A percentile compares a stretch with the other conserved stretches of the same genome.
Conservation (phyloP, 495 filamentous ascomycete genomes). For the Chlorociboria aeruginascens region DNA sequence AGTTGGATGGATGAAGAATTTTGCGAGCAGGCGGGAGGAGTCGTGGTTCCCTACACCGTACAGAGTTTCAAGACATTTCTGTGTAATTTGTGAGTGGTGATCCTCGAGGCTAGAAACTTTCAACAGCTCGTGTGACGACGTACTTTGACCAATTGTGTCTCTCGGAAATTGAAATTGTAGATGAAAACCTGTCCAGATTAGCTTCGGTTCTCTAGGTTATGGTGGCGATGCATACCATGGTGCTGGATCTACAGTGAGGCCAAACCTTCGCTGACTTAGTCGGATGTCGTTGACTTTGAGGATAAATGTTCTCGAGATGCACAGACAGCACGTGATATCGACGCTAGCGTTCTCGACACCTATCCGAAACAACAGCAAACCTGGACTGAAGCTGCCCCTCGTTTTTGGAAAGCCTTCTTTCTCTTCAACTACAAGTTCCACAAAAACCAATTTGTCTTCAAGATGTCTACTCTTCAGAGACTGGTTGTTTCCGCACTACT, state of each 20-base stretch:
- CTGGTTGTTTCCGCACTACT: slow-evolving; percentile 57
- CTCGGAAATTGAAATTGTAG: slow-evolving; percentile 73
- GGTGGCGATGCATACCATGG: slow-evolving; percentile 23
- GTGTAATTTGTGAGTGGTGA: neutral
- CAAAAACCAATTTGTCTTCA: slow-evolving; percentile 17
- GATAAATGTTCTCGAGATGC: neutral
- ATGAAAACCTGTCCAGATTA: slow-evolving; percentile 57
- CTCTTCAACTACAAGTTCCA: slow-evolving; percentile 3
- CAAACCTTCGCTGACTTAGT: neutral
- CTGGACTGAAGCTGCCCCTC: neutral
- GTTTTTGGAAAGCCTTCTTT: neutral
- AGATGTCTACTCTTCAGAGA: slow-evolving; percentile 45
- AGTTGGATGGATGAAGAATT: slow-evolving; percentile 71
- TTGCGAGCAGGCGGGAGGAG: slow-evolving; percentile 67
- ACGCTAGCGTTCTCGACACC: slow-evolving; percentile 10
- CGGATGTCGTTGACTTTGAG: no score
- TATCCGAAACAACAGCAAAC: slow-evolving; percentile 11
- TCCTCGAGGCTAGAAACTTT: neutral
- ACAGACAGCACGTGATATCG: slow-evolving; percentile 9
- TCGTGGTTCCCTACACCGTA: slow-evolving; percentile 73
- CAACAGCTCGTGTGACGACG: neutral
- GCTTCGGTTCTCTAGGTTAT: slow-evolving; percentile 5
- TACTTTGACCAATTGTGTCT: slow-evolving; percentile 69
- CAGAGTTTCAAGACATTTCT: slow-evolving; percentile 81
- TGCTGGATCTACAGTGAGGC: slow-evolving; percentile 2